Conservation (phyloP, 345 rosid species). For the Hibiscus syriacus region DNA sequence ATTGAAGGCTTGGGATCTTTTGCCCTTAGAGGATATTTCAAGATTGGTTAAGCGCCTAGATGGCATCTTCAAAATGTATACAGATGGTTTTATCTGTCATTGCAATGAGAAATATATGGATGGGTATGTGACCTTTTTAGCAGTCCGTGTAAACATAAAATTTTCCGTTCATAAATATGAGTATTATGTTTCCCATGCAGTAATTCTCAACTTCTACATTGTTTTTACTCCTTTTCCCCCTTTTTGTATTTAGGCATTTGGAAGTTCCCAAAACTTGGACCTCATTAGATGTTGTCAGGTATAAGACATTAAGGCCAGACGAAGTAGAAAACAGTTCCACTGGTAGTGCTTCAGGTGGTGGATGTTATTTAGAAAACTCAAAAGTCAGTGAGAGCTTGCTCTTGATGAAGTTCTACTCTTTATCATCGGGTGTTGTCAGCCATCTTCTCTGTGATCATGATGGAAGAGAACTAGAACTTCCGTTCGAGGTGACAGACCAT, state of each 20-base stretch:
- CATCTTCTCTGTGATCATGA: constrained; percentile 34
- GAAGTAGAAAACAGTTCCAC: constrained; percentile 13
- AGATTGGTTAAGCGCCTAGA: constrained; percentile 38
- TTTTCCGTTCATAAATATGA: background rate
- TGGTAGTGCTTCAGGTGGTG: constrained; percentile 9
- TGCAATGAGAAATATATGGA: constrained; percentile 43
- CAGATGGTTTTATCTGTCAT: constrained; percentile 29
- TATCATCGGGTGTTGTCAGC: constrained; percentile 26
- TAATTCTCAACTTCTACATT: background rate
- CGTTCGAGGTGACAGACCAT: constrained; percentile 44
- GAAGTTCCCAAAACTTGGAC: constrained; percentile 43
- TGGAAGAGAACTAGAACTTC: constrained; percentile 35
- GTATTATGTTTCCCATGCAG: background rate
- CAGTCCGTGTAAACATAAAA: background rate
- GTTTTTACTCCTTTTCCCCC: background rate
- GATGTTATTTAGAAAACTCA: constrained; percentile 27
- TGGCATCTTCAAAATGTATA: constrained; percentile 25
- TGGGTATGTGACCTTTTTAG: constrained; percentile 28
- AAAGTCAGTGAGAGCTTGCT: constrained; percentile 44
- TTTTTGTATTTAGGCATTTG: constrained; percentile 25
- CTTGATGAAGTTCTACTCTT: constrained; percentile 46
- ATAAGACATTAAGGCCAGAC: constrained; percentile 11
- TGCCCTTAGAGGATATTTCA: constrained; percentile 31
- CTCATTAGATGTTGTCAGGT: constrained; percentile 21
- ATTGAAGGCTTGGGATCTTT: constrained; percentile 49